Evolutionary conservation across 805 yeast genomes (phyloP).

Genomic region (Blastobotrys mokoenaii): DNA sequence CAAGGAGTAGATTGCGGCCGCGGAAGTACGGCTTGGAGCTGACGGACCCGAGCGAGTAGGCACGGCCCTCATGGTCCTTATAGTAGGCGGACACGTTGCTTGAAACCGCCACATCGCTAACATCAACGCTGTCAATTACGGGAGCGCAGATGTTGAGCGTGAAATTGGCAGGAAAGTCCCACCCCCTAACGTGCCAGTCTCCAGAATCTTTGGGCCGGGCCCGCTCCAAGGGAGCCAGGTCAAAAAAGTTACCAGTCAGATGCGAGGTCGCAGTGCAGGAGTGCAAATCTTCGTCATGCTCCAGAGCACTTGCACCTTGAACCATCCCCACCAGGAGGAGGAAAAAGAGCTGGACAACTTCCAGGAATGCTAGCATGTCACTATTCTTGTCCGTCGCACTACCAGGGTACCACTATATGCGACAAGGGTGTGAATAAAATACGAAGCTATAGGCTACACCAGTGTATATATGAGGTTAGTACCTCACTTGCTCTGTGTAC

Average conservation of each 20-base stretch:
- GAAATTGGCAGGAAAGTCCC: slow-evolving; percentile 63
- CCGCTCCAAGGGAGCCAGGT: slow-evolving; percentile 34
- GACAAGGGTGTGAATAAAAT: too few species aligned
- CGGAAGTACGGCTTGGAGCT: slow-evolving; percentile 55
- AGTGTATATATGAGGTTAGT: too few species aligned
- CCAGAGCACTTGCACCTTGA: not conserved
- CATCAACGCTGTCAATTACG: slow-evolving; percentile 35
- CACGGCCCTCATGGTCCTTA: slow-evolving; percentile 36
- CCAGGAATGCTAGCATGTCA: not conserved
- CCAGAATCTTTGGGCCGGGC: slow-evolving; percentile 23
- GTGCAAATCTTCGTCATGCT: not conserved
- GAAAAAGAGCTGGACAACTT: too few species aligned
- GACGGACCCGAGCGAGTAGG: slow-evolving; percentile 45
- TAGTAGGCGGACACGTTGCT: slow-evolving; percentile 51
- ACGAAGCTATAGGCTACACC: too few species aligned
- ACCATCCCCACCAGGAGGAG: too few species aligned
- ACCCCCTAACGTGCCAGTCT: slow-evolving; percentile 65
- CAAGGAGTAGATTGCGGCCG: slow-evolving; percentile 62
- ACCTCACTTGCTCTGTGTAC: too few species aligned
- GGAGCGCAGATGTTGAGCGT: slow-evolving; percentile 61
- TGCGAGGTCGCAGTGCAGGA: slow-evolving; percentile 26
- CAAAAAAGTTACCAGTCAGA: slow-evolving; percentile 33
- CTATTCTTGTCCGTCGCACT: too few species aligned
- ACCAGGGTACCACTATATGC: too few species aligned
- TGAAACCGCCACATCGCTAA: slow-evolving; percentile 24